Evolutionary conservation across 2,329 filamentous ascomycete species (phyloP).

Genomic region (Ophiocordyceps camponoti-saundersi): DNA sequence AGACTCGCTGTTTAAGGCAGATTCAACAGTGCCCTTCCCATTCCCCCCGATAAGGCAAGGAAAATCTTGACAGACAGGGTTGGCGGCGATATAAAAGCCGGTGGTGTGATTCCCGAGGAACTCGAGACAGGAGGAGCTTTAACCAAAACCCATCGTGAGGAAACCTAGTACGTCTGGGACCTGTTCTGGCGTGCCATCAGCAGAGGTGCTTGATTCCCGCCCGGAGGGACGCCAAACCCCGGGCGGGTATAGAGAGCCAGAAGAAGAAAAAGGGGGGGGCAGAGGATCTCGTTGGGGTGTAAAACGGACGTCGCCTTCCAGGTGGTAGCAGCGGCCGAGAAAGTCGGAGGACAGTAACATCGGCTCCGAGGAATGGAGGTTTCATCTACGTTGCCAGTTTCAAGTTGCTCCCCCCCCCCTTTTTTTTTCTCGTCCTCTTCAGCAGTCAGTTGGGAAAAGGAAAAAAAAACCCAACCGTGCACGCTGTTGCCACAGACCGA

Average conservation of each 20-base stretch:
- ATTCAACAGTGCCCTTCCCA: too few species aligned
- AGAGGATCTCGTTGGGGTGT: background rate
- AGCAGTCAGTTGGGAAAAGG: too few species aligned
- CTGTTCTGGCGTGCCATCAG: background rate
- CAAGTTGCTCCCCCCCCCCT: background rate
- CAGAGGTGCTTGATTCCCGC: too few species aligned
- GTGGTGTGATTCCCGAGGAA: background rate
- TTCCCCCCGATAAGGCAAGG: too few species aligned
- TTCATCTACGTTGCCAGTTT: background rate
- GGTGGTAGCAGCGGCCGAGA: background rate
- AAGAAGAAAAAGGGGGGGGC: background rate
- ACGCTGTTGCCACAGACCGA: background rate
- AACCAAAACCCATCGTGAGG: background rate
- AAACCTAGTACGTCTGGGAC: background rate
- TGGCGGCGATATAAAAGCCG: background rate
- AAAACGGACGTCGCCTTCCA: background rate
- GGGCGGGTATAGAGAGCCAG: too few species aligned
- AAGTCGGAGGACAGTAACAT: background rate
- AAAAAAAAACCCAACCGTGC: too few species aligned
- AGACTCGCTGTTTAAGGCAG: too few species aligned
- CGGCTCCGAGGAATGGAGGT: background rate
- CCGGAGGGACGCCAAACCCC: too few species aligned
- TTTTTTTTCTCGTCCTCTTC: background rate
- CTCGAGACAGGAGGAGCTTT: background rate
- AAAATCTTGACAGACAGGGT: background rate